Evolutionary conservation across 805 yeast genomes (phyloP).

Genomic region (Grigorovia transvaalensis): DNA sequence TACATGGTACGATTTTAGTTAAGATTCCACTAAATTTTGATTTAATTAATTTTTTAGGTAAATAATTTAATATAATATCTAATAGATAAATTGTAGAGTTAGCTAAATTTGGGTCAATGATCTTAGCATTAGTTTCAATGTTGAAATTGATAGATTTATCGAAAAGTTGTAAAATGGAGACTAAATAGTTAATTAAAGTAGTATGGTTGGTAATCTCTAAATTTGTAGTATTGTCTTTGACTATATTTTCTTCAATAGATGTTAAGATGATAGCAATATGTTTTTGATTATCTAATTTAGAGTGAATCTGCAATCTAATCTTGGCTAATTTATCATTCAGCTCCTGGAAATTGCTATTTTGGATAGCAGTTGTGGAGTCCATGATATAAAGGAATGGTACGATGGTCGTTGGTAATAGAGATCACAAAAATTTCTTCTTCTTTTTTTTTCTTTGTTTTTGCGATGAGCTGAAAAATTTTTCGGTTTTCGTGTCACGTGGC

Average conservation of each 20-base stretch:
- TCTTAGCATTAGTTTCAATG: conserved; percentile 31
- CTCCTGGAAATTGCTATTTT: conserved; percentile 28
- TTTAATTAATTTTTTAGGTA: conserved; percentile 58
- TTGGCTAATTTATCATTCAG: conserved; percentile 54
- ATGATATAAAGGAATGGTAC: conserved; percentile 1
- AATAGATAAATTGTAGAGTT: conserved; percentile 70
- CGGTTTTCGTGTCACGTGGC: neutral
- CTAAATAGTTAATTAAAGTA: conserved; percentile 69
- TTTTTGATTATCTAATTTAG: conserved; percentile 82
- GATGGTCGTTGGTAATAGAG: neutral
- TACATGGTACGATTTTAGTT: conserved; percentile 68
- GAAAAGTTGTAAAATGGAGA: conserved; percentile 70
- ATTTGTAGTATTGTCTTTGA: conserved; percentile 37
- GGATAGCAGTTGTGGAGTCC: conserved; percentile 21
- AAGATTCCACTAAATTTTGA: conserved; percentile 70
- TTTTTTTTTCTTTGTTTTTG: neutral
- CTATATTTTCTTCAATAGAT: conserved; percentile 82
- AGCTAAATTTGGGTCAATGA: conserved; percentile 54
- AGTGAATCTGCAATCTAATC: conserved; percentile 59
- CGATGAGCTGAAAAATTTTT: neutral
- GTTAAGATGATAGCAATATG: conserved; percentile 72
- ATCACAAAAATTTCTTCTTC: too few relatives aligned
- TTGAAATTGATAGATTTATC: conserved; percentile 54
- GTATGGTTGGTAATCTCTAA: neutral
- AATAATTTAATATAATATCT: conserved; percentile 66